Conservation (phyloP, 768 basidiomycete genomes). For the Melanogaster broomeanus region DNA sequence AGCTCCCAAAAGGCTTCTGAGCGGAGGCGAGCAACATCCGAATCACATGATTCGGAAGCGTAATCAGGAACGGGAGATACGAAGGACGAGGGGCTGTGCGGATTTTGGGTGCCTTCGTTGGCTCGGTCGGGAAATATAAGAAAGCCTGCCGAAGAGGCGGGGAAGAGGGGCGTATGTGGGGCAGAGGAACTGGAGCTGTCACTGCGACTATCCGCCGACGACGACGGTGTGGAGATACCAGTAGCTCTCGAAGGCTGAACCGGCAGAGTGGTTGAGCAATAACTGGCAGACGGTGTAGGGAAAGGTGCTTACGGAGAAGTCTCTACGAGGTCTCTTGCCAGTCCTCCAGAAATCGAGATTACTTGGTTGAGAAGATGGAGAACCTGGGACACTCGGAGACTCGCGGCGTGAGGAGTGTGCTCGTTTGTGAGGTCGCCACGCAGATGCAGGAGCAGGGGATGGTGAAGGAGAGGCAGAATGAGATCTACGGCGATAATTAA, state of each 20-base stretch:
- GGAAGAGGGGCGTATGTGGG: slow-evolving; percentile 39
- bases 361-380: slow-evolving; percentile 44
- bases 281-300: neutral
- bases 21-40: slow-evolving; percentile 47
- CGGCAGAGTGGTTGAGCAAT: slow-evolving; percentile 8
- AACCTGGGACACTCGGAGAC: slow-evolving; percentile 36
- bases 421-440: slow-evolving; percentile 50
- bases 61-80: slow-evolving; percentile 18
- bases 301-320: slow-evolving; percentile 42
- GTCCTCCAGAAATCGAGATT: slow-evolving; percentile 55
- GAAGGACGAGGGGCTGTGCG: slow-evolving; percentile 24
- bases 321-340: slow-evolving; percentile 55
- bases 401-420: slow-evolving; percentile 42
- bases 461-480: slow-evolving; percentile 46
- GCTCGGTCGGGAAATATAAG: slow-evolving; percentile 38
- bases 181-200: slow-evolving; percentile 25
- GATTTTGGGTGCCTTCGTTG: slow-evolving; percentile 8
- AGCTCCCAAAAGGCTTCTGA: slow-evolving; percentile 69
- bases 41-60: slow-evolving; percentile 20
- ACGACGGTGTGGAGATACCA: slow-evolving; percentile 31
- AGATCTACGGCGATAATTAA: slow-evolving; percentile 51
- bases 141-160: slow-evolving; percentile 53
- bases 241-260: slow-evolving; percentile 19
- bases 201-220: slow-evolving; percentile 31
- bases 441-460: slow-evolving; percentile 36